A percentile compares a stretch with the other conserved stretches of the same genome.
Conservation (phyloP, 225 moss, liverwort and hornwort species). For the Climacium dendroides region DNA sequence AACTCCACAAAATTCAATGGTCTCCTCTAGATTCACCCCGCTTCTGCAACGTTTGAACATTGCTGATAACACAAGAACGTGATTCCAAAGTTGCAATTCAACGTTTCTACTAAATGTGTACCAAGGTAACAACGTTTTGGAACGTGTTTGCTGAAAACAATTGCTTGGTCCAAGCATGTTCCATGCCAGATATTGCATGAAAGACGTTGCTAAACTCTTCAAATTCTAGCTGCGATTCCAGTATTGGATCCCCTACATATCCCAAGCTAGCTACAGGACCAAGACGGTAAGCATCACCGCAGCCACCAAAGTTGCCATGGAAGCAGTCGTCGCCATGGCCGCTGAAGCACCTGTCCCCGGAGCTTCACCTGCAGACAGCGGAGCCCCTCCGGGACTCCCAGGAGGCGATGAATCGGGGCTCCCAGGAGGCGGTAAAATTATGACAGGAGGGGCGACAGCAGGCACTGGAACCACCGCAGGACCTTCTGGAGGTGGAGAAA, state of each 20-base stretch:
- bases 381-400: not conserved
- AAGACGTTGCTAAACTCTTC: not conserved
- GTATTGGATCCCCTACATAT: not conserved
- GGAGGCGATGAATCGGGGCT: not conserved
- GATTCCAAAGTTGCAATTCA: too few species aligned
- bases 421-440: not conserved
- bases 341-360: not conserved
- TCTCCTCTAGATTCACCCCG: not conserved
- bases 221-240: not conserved
- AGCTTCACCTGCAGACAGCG: not conserved
- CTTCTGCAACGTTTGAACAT: not conserved
- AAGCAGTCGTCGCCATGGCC: not conserved
- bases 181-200: too few species aligned
- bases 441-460: not conserved
- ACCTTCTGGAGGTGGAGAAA: not conserved
- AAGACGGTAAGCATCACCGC: not conserved
- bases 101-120: not conserved
- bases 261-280: not conserved
- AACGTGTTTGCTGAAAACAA: not conserved
- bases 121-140: not conserved
- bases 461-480: not conserved
- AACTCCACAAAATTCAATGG: not conserved
- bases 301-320: not conserved
- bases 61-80: not conserved
- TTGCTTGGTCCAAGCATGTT: not conserved